Evolutionary conservation across 305 asterid genomes (phyloP).

Genomic region (Fraxinus ornus): DNA sequence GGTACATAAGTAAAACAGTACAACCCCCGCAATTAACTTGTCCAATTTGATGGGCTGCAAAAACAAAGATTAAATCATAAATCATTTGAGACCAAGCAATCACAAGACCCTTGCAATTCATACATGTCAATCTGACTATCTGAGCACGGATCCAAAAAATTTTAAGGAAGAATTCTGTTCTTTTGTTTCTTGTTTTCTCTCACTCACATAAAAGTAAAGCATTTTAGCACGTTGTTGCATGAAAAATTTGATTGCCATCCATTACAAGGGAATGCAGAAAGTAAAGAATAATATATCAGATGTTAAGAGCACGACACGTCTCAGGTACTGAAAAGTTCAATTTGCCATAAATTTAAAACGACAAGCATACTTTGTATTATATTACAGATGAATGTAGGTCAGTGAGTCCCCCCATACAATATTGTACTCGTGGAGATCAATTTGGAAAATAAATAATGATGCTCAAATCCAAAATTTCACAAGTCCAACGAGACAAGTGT

Average conservation of each 20-base stretch:
- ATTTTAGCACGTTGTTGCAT: neutral
- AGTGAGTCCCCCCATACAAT: neutral
- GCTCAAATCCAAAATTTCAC: neutral
- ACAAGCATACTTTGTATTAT: neutral
- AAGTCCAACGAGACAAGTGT: neutral
- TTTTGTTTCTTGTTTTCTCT: neutral
- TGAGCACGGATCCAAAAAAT: neutral
- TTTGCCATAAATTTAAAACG: neutral
- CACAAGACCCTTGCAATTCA: neutral
- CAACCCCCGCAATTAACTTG: constrained; percentile 88
- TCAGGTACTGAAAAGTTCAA: neutral
- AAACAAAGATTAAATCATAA: constrained; percentile 2
- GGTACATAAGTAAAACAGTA: constrained; percentile 76
- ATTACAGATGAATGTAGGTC: neutral
- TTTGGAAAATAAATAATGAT: neutral
- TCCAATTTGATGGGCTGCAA: constrained; percentile 83
- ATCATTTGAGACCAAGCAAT: neutral
- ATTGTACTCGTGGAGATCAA: neutral
- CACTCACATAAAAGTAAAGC: neutral
- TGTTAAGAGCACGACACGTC: neutral
- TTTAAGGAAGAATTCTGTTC: neutral
- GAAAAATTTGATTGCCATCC: neutral
- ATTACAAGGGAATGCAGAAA: neutral
- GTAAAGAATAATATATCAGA: neutral
- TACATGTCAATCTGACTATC: neutral